These are phyloP conservation scores for Fraxinus baroniana DNA, from an alignment of 305 asterid genomes.

Conservation along the genomic window DNA sequence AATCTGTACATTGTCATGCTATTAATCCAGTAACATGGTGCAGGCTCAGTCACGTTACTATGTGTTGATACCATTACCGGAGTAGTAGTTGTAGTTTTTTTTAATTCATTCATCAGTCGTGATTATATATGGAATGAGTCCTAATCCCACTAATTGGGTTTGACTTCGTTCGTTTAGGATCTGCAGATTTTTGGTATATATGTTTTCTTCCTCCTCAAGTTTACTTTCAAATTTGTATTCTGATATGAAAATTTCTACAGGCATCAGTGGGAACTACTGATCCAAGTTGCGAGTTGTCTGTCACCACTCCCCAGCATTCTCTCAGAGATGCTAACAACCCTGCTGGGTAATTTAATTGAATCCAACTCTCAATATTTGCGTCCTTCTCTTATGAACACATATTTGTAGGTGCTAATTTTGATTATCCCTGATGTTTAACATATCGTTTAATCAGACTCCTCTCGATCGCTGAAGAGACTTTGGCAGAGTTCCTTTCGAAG, in stretches of 20 bases:
- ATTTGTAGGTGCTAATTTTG: neutral
- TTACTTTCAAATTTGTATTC: neutral
- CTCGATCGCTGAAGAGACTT: constrained; percentile 93
- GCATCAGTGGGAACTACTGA: constrained; percentile 59
- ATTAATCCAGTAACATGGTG: neutral
- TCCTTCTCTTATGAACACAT: neutral
- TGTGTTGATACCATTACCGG: neutral
- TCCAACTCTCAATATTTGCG: constrained; percentile 4
- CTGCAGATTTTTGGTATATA: neutral
- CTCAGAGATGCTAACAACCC: constrained; percentile 85
- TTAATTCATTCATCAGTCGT: neutral
- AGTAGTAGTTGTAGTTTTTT: neutral
- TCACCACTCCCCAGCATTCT: constrained; percentile 74
- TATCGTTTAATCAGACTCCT: constrained; percentile 66
- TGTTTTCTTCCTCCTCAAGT: neutral
- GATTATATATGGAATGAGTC: neutral
- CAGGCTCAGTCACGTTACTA: neutral
- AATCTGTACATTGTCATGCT: neutral
- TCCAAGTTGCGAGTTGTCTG: constrained; percentile 82
- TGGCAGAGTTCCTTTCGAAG: constrained; percentile 98
- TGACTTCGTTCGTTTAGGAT: neutral
- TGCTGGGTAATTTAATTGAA: constrained; percentile 69
- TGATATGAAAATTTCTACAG: constrained; percentile 30
- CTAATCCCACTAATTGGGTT: neutral
- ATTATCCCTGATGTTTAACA: constrained; percentile 6